Evolutionary conservation across 2,329 filamentous ascomycete species (phyloP).

Genomic region (Simplicillium sp.): DNA sequence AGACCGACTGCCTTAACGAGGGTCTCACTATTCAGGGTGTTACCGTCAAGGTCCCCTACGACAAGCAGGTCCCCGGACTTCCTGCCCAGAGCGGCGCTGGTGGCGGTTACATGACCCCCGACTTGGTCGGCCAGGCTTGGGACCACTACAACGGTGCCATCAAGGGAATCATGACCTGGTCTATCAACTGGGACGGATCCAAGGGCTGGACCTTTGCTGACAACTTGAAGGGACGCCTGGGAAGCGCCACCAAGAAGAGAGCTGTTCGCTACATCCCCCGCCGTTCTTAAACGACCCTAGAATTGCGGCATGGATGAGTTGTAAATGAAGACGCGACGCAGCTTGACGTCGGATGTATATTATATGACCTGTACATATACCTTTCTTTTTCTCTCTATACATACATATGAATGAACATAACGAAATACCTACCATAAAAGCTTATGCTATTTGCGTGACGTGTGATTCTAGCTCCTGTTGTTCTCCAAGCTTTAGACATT

Average conservation of each 20-base stretch:
- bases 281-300: too few relatives aligned
- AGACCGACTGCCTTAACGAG: constrained; percentile 24
- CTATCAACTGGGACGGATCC: constrained; percentile 26
- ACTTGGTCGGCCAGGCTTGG: constrained; percentile 18
- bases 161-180: constrained; percentile 27
- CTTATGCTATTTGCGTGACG: too few relatives aligned
- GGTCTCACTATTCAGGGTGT: constrained; percentile 19
- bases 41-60: constrained; percentile 21
- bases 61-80: constrained; percentile 24
- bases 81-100: constrained; percentile 23
- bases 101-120: constrained; percentile 20
- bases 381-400: too few relatives aligned
- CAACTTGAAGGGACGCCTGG: constrained; percentile 13
- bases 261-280: too few relatives aligned
- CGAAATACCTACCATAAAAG: too few relatives aligned
- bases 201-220: constrained; percentile 23
- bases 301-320: too few relatives aligned
- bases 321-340: too few relatives aligned
- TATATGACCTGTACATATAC: too few relatives aligned
- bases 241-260: not conserved
- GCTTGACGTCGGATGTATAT: too few relatives aligned
- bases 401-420: too few relatives aligned
- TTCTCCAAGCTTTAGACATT: too few relatives aligned
- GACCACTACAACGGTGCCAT: constrained; percentile 19
- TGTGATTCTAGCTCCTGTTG: too few relatives aligned